Evolutionary conservation across 306 rosid genomes (phyloP).

Genomic region (Dryas alaskensis): DNA sequence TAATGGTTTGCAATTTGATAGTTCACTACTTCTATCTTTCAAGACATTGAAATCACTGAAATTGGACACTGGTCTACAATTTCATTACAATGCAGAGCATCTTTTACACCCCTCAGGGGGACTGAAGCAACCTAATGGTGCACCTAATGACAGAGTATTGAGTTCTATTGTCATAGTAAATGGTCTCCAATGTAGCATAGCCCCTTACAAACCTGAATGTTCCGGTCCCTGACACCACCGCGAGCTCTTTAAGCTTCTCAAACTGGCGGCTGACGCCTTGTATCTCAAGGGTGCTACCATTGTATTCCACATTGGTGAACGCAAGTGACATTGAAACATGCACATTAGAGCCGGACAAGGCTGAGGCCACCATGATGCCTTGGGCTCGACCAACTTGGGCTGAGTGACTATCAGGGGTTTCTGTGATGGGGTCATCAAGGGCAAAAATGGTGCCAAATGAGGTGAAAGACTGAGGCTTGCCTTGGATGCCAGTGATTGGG

Average conservation of each 20-base stretch:
- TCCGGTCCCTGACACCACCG: constrained; percentile 53
- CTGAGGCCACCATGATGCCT: constrained; percentile 8
- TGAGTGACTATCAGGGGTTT: background rate
- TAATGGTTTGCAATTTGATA: no score
- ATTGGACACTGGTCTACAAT: no score
- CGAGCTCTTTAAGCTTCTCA: constrained; percentile 32
- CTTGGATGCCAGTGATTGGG: constrained; percentile 12
- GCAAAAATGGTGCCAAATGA: constrained; percentile 18
- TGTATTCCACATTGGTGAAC: constrained; percentile 9
- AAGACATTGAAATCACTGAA: no score
- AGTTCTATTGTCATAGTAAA: constrained; percentile 27
- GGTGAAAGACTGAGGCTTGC: constrained; percentile 7
- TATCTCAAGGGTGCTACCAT: constrained; percentile 18
- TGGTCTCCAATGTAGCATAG: constrained; percentile 16
- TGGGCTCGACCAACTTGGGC: constrained; percentile 18
- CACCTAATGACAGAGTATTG: constrained; percentile 24
- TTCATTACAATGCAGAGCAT: no score
- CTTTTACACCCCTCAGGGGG: no score
- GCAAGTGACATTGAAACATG: constrained; percentile 5
- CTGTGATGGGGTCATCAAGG: constrained; percentile 14
- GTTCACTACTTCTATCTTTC: no score
- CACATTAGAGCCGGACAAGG: constrained; percentile 10
- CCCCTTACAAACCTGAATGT: constrained; percentile 45
- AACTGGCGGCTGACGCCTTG: constrained; percentile 32
- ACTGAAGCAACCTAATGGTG: background rate